A percentile compares a stretch with the other conserved stretches of the same genome.
These are phyloP conservation scores for Coemansia sp. DNA, from an alignment of 192 early-diverging fungal genomes.

Conservation along the genomic window DNA sequence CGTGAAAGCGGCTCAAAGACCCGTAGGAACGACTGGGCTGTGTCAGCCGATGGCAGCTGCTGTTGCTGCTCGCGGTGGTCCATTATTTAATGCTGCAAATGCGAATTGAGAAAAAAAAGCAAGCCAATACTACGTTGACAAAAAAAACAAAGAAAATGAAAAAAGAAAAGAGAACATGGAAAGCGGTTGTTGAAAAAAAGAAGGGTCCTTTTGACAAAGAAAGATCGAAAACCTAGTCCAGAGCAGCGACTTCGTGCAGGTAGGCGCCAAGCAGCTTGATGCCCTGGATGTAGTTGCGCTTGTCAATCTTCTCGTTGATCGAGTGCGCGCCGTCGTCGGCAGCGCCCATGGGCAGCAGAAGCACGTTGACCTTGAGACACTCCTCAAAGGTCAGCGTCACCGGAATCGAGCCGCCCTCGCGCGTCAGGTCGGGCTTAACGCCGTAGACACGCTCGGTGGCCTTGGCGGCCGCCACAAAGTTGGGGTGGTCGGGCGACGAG, in stretches of 20 bases:
- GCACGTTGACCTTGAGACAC: slow-evolving; percentile 81
- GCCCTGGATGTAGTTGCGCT: slow-evolving; percentile 89
- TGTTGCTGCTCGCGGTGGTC: too few species aligned
- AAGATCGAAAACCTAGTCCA: slow-evolving; percentile 12
- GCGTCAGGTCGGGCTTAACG: slow-evolving; percentile 91
- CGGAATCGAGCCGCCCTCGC: slow-evolving; percentile 97
- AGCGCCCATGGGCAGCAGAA: slow-evolving; percentile 95
- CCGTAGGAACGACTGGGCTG: slow-evolving; percentile 6
- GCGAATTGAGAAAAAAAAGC: too few species aligned
- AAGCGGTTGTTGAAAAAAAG: too few species aligned
- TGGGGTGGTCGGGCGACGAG: slow-evolving; percentile 85
- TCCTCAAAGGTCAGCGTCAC: slow-evolving; percentile 98
- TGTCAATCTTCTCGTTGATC: slow-evolving; percentile 96
- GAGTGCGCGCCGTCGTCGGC: slow-evolving; percentile 95
- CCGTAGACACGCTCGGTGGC: slow-evolving; percentile 92
- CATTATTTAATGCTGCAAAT: slow-evolving; percentile 7
- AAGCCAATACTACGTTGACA: too few species aligned
- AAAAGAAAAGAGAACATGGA: not conserved
- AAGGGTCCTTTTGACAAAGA: not conserved
- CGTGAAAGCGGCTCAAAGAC: slow-evolving; percentile 19
- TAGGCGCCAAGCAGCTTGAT: slow-evolving; percentile 93
- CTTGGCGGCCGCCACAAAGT: slow-evolving; percentile 89
- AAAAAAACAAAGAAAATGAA: not conserved
- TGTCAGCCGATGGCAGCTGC: not conserved
- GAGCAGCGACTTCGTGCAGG: slow-evolving; percentile 79